phyloP scores from a whole-genome alignment of 2,329 filamentous ascomycete species.

The Talaromyces sp. region DNA sequence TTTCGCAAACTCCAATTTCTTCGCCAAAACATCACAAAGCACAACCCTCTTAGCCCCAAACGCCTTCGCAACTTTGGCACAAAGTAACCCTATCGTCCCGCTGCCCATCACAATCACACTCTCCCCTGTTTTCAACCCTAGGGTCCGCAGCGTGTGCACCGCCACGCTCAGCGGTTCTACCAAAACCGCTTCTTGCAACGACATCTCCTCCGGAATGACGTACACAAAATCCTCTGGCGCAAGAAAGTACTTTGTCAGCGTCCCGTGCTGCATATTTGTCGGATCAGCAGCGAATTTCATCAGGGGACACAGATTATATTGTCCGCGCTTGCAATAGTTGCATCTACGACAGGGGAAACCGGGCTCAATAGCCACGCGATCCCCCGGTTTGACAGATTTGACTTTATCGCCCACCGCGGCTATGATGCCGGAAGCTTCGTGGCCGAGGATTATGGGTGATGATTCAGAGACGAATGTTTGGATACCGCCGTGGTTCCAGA shows the following conservation, averaged over 20 bases:
- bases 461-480: slow-evolving; percentile 27
- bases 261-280: slow-evolving; percentile 29
- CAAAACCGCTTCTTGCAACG: slow-evolving; percentile 41
- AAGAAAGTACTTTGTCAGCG: slow-evolving; percentile 33
- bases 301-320: slow-evolving; percentile 39
- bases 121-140: slow-evolving; percentile 37
- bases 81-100: slow-evolving; percentile 54
- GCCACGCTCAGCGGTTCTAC: slow-evolving; percentile 48
- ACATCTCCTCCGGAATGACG: slow-evolving; percentile 33
- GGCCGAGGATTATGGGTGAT: slow-evolving; percentile 27
- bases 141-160: slow-evolving; percentile 41
- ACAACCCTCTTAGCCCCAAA: not conserved
- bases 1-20: not conserved
- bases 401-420: slow-evolving; percentile 24
- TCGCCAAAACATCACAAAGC: not conserved
- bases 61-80: not conserved
- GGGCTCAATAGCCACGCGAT: slow-evolving; percentile 35
- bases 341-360: slow-evolving; percentile 34
- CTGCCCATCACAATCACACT: slow-evolving; percentile 56
- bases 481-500: slow-evolving; percentile 37
- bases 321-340: slow-evolving; percentile 32
- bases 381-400: slow-evolving; percentile 23
- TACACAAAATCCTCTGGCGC: slow-evolving; percentile 38
- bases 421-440: slow-evolving; percentile 31
- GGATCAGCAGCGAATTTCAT: slow-evolving; percentile 42